These are phyloP conservation scores for Tricholoma matsutake DNA, from an alignment of 768 basidiomycete species.

Conservation along the genomic window DNA sequence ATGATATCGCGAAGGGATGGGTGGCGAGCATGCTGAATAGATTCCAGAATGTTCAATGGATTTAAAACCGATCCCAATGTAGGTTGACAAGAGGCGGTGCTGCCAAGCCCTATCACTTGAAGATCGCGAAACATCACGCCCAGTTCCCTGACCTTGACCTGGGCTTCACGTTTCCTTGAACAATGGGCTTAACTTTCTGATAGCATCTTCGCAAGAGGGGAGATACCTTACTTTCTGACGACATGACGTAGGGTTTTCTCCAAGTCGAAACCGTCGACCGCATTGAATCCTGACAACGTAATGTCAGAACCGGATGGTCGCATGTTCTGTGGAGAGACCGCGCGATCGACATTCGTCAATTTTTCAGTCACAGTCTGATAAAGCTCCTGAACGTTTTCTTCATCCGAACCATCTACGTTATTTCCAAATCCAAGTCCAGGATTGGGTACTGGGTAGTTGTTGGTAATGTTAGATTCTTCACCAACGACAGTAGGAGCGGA, in stretches of 20 bases:
- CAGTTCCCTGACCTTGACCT: conserved; percentile 32
- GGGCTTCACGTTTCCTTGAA: conserved; percentile 14
- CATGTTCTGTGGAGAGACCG: conserved; percentile 1
- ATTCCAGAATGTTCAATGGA: conserved; percentile 34
- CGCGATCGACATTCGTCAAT: background rate
- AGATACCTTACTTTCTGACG: conserved; percentile 20
- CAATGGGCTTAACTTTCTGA: background rate
- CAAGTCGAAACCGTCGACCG: conserved; percentile 27
- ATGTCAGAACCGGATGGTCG: conserved; percentile 8
- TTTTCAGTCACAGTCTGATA: conserved; percentile 17
- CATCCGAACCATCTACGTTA: background rate
- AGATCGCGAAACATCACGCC: conserved; percentile 52
- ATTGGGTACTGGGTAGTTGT: background rate
- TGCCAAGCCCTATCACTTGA: conserved; percentile 47
- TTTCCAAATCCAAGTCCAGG: background rate
- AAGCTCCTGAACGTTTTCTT: conserved; percentile 38
- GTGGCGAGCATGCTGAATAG: conserved; percentile 45
- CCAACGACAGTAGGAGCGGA: background rate
- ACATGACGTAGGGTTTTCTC: conserved; percentile 27
- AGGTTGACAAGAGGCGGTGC: conserved; percentile 39
- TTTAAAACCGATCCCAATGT: conserved; percentile 55
- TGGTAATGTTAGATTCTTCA: background rate
- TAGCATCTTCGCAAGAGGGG: background rate
- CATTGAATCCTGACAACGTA: conserved; percentile 18
- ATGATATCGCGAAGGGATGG: conserved; percentile 66